A percentile compares a stretch with the other conserved stretches of the same genome.
Evolutionary conservation across 768 basidiomycete genomes (phyloP).

Genomic region (Lentinula aciculospora): DNA sequence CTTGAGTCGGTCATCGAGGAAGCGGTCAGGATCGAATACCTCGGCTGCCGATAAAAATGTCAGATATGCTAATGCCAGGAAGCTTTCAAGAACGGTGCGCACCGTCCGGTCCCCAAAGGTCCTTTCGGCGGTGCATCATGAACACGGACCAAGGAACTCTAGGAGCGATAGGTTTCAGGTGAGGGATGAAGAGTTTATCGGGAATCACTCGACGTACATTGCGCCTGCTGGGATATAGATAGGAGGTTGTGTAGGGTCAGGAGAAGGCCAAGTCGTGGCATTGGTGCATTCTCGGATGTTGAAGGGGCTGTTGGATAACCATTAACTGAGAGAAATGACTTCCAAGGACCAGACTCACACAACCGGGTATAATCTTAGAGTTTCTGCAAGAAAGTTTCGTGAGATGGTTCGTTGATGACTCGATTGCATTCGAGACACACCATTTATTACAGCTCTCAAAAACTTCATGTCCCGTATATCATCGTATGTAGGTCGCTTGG

Average conservation of each 20-base stretch:
- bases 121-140: constrained; percentile 59
- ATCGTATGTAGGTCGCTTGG: constrained; percentile 44
- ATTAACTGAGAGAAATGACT: not conserved
- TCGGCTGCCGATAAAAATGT: constrained; percentile 34
- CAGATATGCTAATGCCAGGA: not conserved
- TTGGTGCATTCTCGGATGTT: constrained; percentile 36
- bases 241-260: constrained; percentile 39
- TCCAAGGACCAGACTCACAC: constrained; percentile 26
- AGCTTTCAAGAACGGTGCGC: constrained; percentile 2
- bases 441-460: constrained; percentile 60
- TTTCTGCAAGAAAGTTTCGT: constrained; percentile 27
- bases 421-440: constrained; percentile 21
- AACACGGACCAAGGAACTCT: constrained; percentile 52
- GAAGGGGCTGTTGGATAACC: not conserved
- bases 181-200: too few relatives aligned
- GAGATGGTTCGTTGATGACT: not conserved
- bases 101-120: constrained; percentile 74
- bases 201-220: constrained; percentile 26
- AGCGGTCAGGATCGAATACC: constrained; percentile 68
- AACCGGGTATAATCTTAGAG: constrained; percentile 49
- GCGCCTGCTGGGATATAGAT: constrained; percentile 49
- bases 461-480: constrained; percentile 61
- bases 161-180: not conserved
- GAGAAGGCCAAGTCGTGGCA: constrained; percentile 41
- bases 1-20: constrained; percentile 57